Evolutionary conservation across 1,139 yeast genomes (phyloP), one percentile per base, ranked within the genome.

Genomic region (Magnusiomyces suaveolens): DNA sequence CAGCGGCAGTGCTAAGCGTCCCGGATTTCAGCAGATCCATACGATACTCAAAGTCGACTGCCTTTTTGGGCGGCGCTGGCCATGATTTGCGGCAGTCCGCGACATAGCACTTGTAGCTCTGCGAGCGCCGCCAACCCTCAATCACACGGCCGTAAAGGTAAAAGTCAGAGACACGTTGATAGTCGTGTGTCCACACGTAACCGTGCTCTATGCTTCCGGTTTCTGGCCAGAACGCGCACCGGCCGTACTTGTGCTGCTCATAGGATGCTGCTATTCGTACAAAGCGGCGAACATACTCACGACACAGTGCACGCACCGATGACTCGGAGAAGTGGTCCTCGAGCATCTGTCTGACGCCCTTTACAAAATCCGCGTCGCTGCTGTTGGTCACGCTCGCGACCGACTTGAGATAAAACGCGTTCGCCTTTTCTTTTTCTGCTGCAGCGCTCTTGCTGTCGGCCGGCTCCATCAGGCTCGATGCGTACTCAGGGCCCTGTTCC

Each of bases 91-190:
- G 48, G 53, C 60, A 62, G 52, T 67, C 70, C 39, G 58, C 60
- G 8, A 61, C 55, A 47, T 61, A 66, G 53, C 57, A 58, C 46
- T 59, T 57, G 57, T 68, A 68, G 48, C 66, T 62, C 29, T 66
- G 58, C 20, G 70, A 64, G 25, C 57, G 58, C 38, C 68, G 54
- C 72, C 72, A 69, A 8, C 70, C 71, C 56, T 68, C 71, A 44
- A 68, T 63, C 3, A 66, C 68, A 1, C 66, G 62, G 20, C 64
- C 62, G 49, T 68, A 67, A 14, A 58, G 52, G 26, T 56, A 56
- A 46, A 67, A 60, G 54, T 69, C 71, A 18, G 56, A 53, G 29
- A 53, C 53, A 39, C 60, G 59, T 33, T 65, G 66, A 2, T 58
- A 53, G 12, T 67, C 70, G 29, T 60, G 60, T 14, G 62, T 56